A percentile compares a stretch with the other conserved stretches of the same genome.
phyloP scores from a whole-genome alignment of 306 rosid genomes.

The Alnus glutinosa region DNA sequence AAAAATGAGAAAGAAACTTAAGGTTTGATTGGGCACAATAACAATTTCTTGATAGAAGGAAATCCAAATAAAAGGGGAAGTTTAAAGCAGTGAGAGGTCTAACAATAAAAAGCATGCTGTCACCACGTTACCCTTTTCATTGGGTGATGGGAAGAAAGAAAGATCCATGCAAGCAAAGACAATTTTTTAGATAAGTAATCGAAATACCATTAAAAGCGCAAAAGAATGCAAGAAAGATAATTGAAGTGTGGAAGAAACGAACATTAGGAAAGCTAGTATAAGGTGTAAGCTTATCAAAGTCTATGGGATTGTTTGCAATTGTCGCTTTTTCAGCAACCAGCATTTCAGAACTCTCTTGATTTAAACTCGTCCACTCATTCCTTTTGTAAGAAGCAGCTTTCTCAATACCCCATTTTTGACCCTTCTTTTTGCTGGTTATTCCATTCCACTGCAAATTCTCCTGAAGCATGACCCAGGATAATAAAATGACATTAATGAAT shows the following conservation, averaged over 20 bases:
- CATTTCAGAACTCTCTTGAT: constrained; percentile 38
- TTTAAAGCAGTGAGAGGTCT: neutral
- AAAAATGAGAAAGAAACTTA: neutral
- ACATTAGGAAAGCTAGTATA: constrained; percentile 72
- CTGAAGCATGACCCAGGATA: constrained; percentile 47
- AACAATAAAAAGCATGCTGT: neutral
- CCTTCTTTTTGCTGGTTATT: constrained; percentile 85
- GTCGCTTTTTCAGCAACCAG: constrained; percentile 39
- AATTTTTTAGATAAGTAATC: too few species aligned
- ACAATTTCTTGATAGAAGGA: neutral
- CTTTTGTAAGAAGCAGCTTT: constrained; percentile 45
- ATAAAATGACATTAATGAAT: constrained; percentile 17
- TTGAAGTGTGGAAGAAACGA: constrained; percentile 22
- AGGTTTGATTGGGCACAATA: neutral
- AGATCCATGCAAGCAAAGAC: constrained; percentile 4
- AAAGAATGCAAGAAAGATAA: neutral
- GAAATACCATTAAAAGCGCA: too few species aligned
- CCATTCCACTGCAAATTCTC: constrained; percentile 84
- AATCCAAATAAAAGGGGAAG: neutral
- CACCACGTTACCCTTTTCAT: neutral
- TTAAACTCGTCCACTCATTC: constrained; percentile 31
- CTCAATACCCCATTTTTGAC: constrained; percentile 95
- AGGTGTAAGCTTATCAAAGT: constrained; percentile 66
- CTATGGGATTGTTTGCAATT: constrained; percentile 33
- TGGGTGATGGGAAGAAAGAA: neutral